Base-by-base conservation (phyloP, 768 basidiomycete species). In the Panellus pusillus region DNA sequence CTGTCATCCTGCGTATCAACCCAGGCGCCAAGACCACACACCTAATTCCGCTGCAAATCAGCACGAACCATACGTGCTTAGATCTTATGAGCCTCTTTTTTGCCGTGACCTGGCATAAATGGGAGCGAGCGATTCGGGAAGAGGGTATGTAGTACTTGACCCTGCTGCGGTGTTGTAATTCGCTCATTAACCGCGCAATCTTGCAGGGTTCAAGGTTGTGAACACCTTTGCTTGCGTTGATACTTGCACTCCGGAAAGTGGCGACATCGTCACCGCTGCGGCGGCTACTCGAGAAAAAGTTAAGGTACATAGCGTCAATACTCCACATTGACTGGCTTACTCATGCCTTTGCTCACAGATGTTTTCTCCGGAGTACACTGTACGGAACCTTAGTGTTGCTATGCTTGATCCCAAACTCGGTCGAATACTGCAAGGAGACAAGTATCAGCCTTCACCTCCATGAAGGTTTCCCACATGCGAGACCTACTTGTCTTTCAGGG, bases 371-470 rank as follows among this genome's bases (percentile, higher is more conserved):
- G 32, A 52, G 19, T 60, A 60, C 31, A 53, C 54, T 20, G 20
- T 50, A 35, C 54, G 59, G 19, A 50, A 20, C 12, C 47, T 60
- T 19, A 56, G 35, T 35, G 55, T 44, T 7, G 55, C 24, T 15
- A 9, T 31, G 32, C 42, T 60, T 27, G 59, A 60, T 47, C 52
- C 59, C 32, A 60, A 60, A 38, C 51, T 60, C 27, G 54, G 59
- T 15, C 47, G 59, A 14, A 56, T 60, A 4, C 37, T 60, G 27
- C 44, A 46, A 36, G 43, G 47, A 1, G 59, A 56, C 4, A 52
- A 57, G 40, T 43, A 31, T 47, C 39, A 41, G 15, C 27, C 54
- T 3, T 45, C 55, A 9, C 18, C 46, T 0, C 13, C 45, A 20
- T 41, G 48, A 48, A 31, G 36, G 24, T 24, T 24, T 6, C 24